phyloP scores from a whole-genome alignment of 768 basidiomycete species.

The Strobilomyces confusus region DNA sequence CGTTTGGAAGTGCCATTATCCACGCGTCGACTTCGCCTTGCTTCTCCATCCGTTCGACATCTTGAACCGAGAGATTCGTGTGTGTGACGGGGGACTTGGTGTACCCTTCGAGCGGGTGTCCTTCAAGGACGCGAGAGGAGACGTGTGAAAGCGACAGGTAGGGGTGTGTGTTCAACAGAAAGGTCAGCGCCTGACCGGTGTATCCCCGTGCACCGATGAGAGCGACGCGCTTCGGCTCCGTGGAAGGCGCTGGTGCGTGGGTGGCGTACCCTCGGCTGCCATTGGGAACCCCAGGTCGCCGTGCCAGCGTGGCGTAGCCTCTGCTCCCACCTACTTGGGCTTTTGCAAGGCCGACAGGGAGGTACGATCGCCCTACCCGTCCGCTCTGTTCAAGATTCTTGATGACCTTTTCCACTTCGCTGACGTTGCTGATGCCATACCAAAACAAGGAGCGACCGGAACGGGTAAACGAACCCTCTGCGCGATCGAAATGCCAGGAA shows the following conservation, averaged over 20 bases:
- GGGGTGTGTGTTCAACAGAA: constrained; percentile 85
- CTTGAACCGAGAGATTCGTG: constrained; percentile 70
- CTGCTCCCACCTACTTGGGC: constrained; percentile 21
- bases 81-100: constrained; percentile 71
- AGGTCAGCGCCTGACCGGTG: constrained; percentile 90
- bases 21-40: constrained; percentile 92
- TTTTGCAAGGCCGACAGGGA: constrained; percentile 46
- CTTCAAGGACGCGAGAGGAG: constrained; percentile 92
- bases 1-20: constrained; percentile 99
- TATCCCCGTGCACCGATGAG: constrained; percentile 95
- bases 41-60: constrained; percentile 88
- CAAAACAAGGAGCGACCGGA: constrained; percentile 94
- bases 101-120: constrained; percentile 75
- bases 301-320: constrained; percentile 22
- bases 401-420: constrained; percentile 86
- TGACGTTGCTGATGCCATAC: constrained; percentile 91
- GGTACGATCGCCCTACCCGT: constrained; percentile 82
- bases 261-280: constrained; percentile 80
- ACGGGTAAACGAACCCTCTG: constrained; percentile 95
- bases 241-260: constrained; percentile 41
- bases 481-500: constrained; percentile 97
- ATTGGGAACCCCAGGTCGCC: constrained; percentile 35
- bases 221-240: constrained; percentile 82
- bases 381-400: constrained; percentile 70
- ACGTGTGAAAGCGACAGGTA: constrained; percentile 89